phyloP scores from a whole-genome alignment of 2,329 filamentous ascomycete genomes.

The Calonectria pseudoreteaudii region DNA sequence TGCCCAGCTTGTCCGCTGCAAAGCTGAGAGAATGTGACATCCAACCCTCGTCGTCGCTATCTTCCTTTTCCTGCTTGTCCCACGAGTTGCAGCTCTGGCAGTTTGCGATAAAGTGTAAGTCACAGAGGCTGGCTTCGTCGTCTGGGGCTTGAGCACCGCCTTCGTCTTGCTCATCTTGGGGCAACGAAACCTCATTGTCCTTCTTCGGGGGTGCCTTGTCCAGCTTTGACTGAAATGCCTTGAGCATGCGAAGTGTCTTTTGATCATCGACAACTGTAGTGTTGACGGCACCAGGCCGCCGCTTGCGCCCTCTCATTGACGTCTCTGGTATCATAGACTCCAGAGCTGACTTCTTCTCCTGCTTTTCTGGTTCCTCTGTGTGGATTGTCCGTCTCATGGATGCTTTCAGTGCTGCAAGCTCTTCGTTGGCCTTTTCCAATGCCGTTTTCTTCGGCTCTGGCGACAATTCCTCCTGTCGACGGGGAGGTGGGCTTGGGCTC shows the following conservation, averaged over 20 bases:
- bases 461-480: conserved; percentile 31
- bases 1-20: conserved; percentile 89
- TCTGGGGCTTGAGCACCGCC: conserved; percentile 52
- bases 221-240: conserved; percentile 83
- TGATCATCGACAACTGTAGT: conserved; percentile 68
- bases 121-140: conserved; percentile 83
- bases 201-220: conserved; percentile 63
- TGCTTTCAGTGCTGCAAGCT: conserved; percentile 83
- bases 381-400: conserved; percentile 79
- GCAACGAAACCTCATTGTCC: conserved; percentile 35
- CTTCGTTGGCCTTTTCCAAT: conserved; percentile 79
- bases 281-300: conserved; percentile 68
- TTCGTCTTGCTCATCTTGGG: conserved; percentile 41
- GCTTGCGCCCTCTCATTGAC: conserved; percentile 77
- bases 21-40: conserved; percentile 89
- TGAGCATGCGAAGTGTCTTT: conserved; percentile 76
- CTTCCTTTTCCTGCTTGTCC: conserved; percentile 74
- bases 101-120: conserved; percentile 94
- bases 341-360: conserved; percentile 74
- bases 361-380: conserved; percentile 58
- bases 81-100: conserved; percentile 92
- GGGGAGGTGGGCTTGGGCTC: conserved; percentile 28
- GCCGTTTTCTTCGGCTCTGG: conserved; percentile 58
- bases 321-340: conserved; percentile 81
- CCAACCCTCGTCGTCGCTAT: conserved; percentile 78